phyloP scores from a whole-genome alignment of 106 monocot species.

The Acanthochlamys bracteata region DNA sequence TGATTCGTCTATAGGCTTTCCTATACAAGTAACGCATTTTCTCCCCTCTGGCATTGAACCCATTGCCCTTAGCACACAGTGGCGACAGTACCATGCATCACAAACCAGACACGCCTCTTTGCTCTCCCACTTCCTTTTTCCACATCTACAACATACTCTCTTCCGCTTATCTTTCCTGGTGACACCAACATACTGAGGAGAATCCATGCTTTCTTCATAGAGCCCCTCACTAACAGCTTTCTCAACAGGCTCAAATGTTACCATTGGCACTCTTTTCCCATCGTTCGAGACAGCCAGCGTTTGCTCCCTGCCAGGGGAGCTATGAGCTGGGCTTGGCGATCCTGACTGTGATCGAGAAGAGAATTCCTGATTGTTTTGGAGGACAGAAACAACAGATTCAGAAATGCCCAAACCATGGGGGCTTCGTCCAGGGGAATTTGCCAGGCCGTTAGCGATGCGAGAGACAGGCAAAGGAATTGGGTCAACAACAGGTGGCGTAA shows the following conservation, averaged over 20 bases:
- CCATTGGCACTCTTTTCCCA: slow-evolving; percentile 23
- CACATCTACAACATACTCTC: slow-evolving; percentile 54
- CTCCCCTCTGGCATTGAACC: slow-evolving; percentile 97
- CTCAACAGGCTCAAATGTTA: slow-evolving; percentile 26
- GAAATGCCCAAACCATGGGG: slow-evolving; percentile 28
- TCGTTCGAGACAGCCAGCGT: slow-evolving; percentile 15
- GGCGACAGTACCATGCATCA: slow-evolving; percentile 61
- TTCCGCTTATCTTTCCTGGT: slow-evolving; percentile 44
- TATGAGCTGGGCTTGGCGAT: slow-evolving; percentile 11
- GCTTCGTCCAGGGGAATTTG: slow-evolving; percentile 18
- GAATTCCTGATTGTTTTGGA: slow-evolving; percentile 43
- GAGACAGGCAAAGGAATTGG: slow-evolving; percentile 41
- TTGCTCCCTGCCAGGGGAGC: neutral
- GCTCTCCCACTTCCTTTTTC: slow-evolving; percentile 93
- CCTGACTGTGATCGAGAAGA: slow-evolving; percentile 39
- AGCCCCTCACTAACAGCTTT: slow-evolving; percentile 11
- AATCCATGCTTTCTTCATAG: slow-evolving; percentile 5
- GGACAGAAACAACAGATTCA: slow-evolving; percentile 37
- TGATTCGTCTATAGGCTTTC: slow-evolving; percentile 65
- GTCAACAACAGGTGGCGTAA: slow-evolving; percentile 14
- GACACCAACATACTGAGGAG: slow-evolving; percentile 28
- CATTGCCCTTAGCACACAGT: slow-evolving; percentile 83
- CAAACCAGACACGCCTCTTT: slow-evolving; percentile 85
- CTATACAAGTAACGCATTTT: slow-evolving; percentile 86
- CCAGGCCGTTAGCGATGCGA: slow-evolving; percentile 12